A percentile compares a stretch with the other conserved stretches of the same genome.
Evolutionary conservation across 2,329 filamentous ascomycete species (phyloP).

Genomic region (Neurospora sp.): DNA sequence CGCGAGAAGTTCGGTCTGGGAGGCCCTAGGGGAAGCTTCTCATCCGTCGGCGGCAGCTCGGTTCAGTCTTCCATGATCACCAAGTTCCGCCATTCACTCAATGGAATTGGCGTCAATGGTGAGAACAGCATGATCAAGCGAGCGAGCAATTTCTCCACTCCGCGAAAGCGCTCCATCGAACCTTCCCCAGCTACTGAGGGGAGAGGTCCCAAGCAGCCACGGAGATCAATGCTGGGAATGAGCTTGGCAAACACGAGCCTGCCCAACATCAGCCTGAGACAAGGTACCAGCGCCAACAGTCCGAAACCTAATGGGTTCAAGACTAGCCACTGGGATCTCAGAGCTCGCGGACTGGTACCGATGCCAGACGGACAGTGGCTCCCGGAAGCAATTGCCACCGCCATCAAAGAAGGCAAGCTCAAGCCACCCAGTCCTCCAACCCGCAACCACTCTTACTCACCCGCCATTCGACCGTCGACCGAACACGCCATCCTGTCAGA

Average conservation of each 20-base stretch:
- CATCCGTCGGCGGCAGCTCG: conserved; percentile 11
- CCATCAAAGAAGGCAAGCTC: conserved; percentile 31
- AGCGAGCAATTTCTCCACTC: conserved; percentile 14
- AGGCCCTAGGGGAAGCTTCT: conserved; percentile 12
- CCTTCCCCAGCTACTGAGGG: conserved; percentile 11
- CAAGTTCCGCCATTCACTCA: conserved; percentile 15
- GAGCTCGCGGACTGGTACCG: conserved; percentile 30
- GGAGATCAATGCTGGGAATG: conserved; percentile 14
- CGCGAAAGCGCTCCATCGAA: conserved; percentile 13
- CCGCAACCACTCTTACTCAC: background rate
- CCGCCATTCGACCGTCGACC: background rate
- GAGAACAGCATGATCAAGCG: background rate
- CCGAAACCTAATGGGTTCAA: conserved; percentile 6
- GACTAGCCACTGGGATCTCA: conserved; percentile 27
- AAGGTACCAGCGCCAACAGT: background rate
- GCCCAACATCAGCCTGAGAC: background rate
- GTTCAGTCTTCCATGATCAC: conserved; percentile 9
- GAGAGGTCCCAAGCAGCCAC: conserved; percentile 18
- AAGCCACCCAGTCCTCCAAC: conserved; percentile 12
- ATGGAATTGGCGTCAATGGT: background rate
- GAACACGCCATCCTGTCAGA: background rate
- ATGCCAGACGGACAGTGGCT: conserved; percentile 44
- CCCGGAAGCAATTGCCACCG: conserved; percentile 39
- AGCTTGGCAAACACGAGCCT: background rate
- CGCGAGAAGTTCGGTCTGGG: conserved; percentile 18